These are phyloP conservation scores for Pilaira anomala DNA, from an alignment of 192 early-diverging fungal genomes.

Conservation along the genomic window DNA sequence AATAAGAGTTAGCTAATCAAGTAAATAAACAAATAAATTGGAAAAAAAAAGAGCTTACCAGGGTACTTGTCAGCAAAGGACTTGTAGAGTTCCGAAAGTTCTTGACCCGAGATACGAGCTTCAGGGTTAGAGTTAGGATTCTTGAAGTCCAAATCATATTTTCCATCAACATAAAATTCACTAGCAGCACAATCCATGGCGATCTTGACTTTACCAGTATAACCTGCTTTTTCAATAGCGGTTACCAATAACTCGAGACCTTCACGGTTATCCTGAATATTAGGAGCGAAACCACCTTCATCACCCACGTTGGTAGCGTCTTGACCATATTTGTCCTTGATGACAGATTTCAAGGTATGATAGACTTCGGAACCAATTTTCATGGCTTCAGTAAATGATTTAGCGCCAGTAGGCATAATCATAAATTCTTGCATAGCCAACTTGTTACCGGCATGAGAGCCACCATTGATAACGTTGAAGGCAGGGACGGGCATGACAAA, in stretches of 20 bases:
- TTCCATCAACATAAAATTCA: slow-evolving; percentile 96
- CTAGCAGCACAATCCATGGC: slow-evolving; percentile 98
- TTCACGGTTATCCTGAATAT: slow-evolving; percentile 96
- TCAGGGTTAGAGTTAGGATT: slow-evolving; percentile 76
- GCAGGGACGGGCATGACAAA: slow-evolving; percentile 95
- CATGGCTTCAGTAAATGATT: slow-evolving; percentile 94
- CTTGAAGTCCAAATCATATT: slow-evolving; percentile 99
- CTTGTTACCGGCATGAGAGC: slow-evolving; percentile 98
- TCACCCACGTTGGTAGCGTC: slow-evolving; percentile 99
- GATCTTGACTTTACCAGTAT: slow-evolving; percentile 94
- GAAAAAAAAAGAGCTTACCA: slow-evolving; percentile 33
- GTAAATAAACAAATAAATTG: slow-evolving; percentile 60
- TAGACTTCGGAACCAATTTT: slow-evolving; percentile 97
- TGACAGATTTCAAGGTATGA: slow-evolving; percentile 90
- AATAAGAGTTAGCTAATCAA: slow-evolving; percentile 9
- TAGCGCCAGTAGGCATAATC: slow-evolving; percentile 96
- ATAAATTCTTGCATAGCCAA: slow-evolving; percentile 99
- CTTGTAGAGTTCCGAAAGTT: slow-evolving; percentile 83
- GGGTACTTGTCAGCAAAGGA: slow-evolving; percentile 82
- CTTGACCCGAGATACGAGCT: slow-evolving; percentile 70
- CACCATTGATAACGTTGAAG: slow-evolving; percentile 99
- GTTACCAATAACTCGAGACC: slow-evolving; percentile 87
- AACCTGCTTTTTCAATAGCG: slow-evolving; percentile 92
- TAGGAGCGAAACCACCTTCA: slow-evolving; percentile 98
- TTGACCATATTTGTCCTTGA: slow-evolving; percentile 98